Percentiles rank a stretch among this genome's conserved stretches.
Conservation (phyloP, 2,329 filamentous ascomycete species). For the Exutisphaerella laricina region DNA sequence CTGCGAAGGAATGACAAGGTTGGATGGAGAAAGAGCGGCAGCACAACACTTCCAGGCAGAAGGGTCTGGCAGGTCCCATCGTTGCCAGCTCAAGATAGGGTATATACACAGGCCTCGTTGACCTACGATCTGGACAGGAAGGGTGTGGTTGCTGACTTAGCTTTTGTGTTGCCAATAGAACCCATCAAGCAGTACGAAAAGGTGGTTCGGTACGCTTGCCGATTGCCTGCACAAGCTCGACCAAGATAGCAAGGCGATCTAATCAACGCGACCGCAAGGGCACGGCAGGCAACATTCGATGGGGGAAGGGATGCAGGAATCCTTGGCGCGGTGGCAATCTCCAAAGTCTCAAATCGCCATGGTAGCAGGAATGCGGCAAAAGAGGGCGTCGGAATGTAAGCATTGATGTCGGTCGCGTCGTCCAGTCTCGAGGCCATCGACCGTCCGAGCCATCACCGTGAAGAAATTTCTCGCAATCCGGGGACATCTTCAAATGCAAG, state of each 20-base stretch:
- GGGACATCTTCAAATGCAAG: too few species aligned
- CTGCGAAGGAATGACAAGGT: conserved; percentile 40
- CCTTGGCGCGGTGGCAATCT: conserved; percentile 28
- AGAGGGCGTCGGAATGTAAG: conserved; percentile 27
- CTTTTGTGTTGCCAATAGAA: conserved; percentile 26
- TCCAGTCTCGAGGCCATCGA: not conserved
- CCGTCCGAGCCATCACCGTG: too few species aligned
- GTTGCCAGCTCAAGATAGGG: conserved; percentile 25
- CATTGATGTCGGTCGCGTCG: conserved; percentile 22
- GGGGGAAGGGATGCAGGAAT: conserved; percentile 24
- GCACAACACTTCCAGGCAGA: conserved; percentile 14
- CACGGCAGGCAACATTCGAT: conserved; percentile 22
- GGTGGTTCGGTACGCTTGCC: conserved; percentile 26
- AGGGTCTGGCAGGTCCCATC: conserved; percentile 11
- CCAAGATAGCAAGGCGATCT: conserved; percentile 19
- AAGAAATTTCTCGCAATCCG: too few species aligned
- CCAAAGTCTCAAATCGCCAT: conserved; percentile 21
- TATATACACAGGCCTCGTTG: conserved; percentile 20
- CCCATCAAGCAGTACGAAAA: conserved; percentile 24
- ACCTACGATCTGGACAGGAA: conserved; percentile 20
- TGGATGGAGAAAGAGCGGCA: conserved; percentile 23
- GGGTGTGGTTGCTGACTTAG: conserved; percentile 28
- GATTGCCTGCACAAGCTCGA: conserved; percentile 25
- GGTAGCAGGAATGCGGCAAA: conserved; percentile 24
- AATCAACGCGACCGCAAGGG: conserved; percentile 30